Evolutionary conservation across 1,139 yeast genomes (phyloP), one percentile per base, ranked within the genome.

Genomic region (Kodamaea ohmeri): DNA sequence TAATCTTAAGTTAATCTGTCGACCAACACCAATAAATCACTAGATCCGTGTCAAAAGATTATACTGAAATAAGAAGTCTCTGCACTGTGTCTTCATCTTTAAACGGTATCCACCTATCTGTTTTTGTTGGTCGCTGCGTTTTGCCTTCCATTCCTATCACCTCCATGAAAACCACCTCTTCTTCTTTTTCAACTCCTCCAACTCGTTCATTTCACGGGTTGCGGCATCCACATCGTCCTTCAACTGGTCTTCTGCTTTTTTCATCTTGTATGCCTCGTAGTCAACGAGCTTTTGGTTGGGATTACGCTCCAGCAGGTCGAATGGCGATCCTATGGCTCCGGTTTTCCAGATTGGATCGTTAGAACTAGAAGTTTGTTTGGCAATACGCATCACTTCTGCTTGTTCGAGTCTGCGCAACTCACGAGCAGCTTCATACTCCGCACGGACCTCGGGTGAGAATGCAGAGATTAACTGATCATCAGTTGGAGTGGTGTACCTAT

Each of bases 291-390:
- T 47, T 32, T 50, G 53, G 36, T 33, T 39, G 41, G 42, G 39
- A 30, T 50, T 45, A 6, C 53, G 40, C 31, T 47, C 49, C 7
- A 56, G 61, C 40, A 49, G 63, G 48, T 71, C 87, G 68, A 78
- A 82, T 0, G 94, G 94, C 2, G 83, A 73, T 35, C 69, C 67
- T 36, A 84, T 73, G 1, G 78, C 67, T 0, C 90, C 95, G 0
- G 94, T 79, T 56, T 76, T 81, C 95, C 95, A 84, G 34, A 84
- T 76, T 0, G 95, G 95, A 40, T 83, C 86, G 48, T 78, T 71
- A 15, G 88, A 79, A 3, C 72, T 67, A 1, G 87, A 60, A 0
- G 92, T 83, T 47, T 73, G 52, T 42, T 73, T 65, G 2, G 78
- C 90, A 21, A 83, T 77, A 44, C 74, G 76, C 76, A 83, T 83